Conservation (phyloP, 176 grass and related monocot species). For the Triticum urartu region DNA sequence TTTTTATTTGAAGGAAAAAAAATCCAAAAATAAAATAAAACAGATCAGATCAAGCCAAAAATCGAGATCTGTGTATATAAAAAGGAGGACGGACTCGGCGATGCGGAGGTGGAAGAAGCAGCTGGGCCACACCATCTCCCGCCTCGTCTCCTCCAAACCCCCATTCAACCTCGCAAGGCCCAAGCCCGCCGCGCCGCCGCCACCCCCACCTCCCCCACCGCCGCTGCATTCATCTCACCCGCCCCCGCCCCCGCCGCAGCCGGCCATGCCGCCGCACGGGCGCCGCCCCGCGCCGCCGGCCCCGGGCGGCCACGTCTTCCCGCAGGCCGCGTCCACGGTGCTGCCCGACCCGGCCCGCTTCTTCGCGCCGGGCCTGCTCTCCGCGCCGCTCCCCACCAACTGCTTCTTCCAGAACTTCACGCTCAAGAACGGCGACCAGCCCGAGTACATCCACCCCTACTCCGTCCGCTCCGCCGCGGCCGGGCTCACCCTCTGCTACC, state of each 20-base stretch:
- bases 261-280: slow-evolving; percentile 25
- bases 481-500: slow-evolving; percentile 70
- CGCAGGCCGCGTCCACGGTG: slow-evolving; percentile 63
- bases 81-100: not conserved
- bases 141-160: slow-evolving; percentile 25
- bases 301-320: slow-evolving; percentile 42
- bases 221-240: not conserved
- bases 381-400: slow-evolving; percentile 85
- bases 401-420: slow-evolving; percentile 94
- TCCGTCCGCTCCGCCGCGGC: slow-evolving; percentile 51
- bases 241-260: not conserved
- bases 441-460: slow-evolving; percentile 97
- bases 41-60: not conserved
- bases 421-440: slow-evolving; percentile 94
- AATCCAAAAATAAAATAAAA: not conserved
- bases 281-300: not conserved
- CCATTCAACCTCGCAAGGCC: slow-evolving; percentile 12
- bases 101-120: slow-evolving; percentile 49
- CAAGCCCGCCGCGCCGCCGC: not conserved
- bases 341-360: slow-evolving; percentile 75
- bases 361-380: slow-evolving; percentile 69
- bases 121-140: slow-evolving; percentile 38
- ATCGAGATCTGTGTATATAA: not conserved
- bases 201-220: not conserved
- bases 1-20: not conserved